Evolutionary conservation across 1,139 yeast genomes (phyloP).

Genomic region (Yamadazyma aaseri): DNA sequence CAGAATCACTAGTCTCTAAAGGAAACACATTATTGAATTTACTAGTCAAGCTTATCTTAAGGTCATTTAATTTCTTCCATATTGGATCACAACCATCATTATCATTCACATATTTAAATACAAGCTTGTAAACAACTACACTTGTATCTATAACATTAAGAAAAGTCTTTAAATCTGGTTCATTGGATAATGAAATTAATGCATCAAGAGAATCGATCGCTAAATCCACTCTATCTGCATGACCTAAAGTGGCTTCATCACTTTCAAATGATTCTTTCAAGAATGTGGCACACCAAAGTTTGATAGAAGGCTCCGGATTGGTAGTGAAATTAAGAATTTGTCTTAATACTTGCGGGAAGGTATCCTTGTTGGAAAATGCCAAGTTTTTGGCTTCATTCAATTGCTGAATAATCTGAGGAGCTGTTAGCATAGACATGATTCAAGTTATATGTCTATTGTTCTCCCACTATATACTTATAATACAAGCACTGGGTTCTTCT

Average conservation of each 20-base stretch:
- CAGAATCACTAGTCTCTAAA: constrained; percentile 42
- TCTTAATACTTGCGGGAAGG: constrained; percentile 53
- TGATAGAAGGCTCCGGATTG: constrained; percentile 33
- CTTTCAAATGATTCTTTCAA: constrained; percentile 43
- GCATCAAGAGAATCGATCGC: constrained; percentile 42
- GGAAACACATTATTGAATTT: constrained; percentile 44
- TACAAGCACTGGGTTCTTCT: no score
- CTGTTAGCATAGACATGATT: constrained; percentile 14
- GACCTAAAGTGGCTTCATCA: constrained; percentile 23
- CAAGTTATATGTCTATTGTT: no score
- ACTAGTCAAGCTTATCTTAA: constrained; percentile 38
- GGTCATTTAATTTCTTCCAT: constrained; percentile 43
- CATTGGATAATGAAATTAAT: constrained; percentile 27
- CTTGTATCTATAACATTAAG: constrained; percentile 34
- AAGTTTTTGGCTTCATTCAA: constrained; percentile 51
- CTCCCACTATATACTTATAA: no score
- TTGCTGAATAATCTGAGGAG: constrained; percentile 33
- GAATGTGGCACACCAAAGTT: constrained; percentile 49
- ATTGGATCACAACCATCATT: constrained; percentile 43
- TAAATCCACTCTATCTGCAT: constrained; percentile 39
- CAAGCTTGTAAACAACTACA: constrained; percentile 36
- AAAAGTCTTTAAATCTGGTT: constrained; percentile 30
- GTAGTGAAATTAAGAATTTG: constrained; percentile 48
- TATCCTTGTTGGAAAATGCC: constrained; percentile 44
- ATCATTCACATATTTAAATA: constrained; percentile 42